Base-by-base conservation (phyloP, 441 rosid species). In the Gossypium laxum region DNA sequence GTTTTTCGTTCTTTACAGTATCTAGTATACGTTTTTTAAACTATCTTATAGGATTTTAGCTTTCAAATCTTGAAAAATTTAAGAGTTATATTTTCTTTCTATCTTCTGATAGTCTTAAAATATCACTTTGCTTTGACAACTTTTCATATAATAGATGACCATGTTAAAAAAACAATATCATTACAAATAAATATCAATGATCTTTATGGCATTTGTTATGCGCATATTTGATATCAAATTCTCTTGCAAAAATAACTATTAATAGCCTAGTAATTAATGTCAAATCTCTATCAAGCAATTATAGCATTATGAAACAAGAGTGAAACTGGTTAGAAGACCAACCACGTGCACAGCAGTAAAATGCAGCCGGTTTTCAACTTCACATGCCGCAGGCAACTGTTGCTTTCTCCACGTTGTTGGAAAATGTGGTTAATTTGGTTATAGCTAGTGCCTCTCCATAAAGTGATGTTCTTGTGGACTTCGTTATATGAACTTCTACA, bases 381-480 rank as follows among this genome's bases (percentile, higher is more conserved):
- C 74, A 67, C 71, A 73, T 73, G 54, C 85, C 92, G 67, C 71
- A 77, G 68, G 83, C 86, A 41, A 79, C 80, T 70, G 73, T 74
- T 74, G 79, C 82, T 57, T 79, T 85, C 66, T 73, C 79, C 70
- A 50, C 73, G 11, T 61, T 67, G 69, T 34, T 70, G 60, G 84
- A 81, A 77, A 88, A 93, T 73, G 82, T 77, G 18, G 89, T 86
- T 67, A 93, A 72, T 74, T 85, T 91, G 70, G 87, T 93, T 55
- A 89, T 84, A 24, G 85, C 92, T 43, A 89, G 77, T 63, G 96
- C 96, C 77, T 87, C 87, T 57, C 98, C 95, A 32, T 51, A 86
- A 41, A 91, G 78, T 1, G 98, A 87, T 24, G 98, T 91, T 14
- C 87, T 79, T 1, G 96, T 73, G 2, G 96, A 88, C 79, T 81